Evolutionary conservation across 2,329 filamentous ascomycete genomes (phyloP), one percentile per base, ranked within the genome.

Genomic region (Achaetomium macrosporum): DNA sequence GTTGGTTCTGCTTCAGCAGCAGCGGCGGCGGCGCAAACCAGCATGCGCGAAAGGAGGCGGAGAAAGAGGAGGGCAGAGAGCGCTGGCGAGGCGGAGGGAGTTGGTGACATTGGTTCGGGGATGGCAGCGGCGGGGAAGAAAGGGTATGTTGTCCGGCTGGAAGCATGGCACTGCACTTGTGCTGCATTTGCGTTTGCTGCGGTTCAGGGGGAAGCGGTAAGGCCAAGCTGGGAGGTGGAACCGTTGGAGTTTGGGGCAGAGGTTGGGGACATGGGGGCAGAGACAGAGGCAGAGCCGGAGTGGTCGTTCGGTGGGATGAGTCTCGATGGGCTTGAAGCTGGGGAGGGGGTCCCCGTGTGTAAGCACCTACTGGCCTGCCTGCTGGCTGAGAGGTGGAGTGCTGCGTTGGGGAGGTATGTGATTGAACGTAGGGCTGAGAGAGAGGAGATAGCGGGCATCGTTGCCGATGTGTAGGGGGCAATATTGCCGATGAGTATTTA

Each of bases 291-390:
- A 1, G 48, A 55, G 19, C 37, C n/a, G 43, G 51, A 48, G 58
- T 70, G 71, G 66, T 54, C 63, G 29, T 81, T 82, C 60, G 81
- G 82, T 0, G 81, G 81, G 0, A 47, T 77, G 48, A 74, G 72
- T 51, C 45, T 69, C 2, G 71, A 74, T 51, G 65, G 68, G 1
- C 40, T 54, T 6, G 60, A 57, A 2, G 64, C 17, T 30, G 62
- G 61, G 3, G 59, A 55, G 35, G 64, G 69, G 36, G 71, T 78
- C 53, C 79, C 82, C 61, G 88, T 70, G 51, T 99, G 92, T 68
- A 96, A 96, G 71, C 92, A 99, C 69, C 69, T 97, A 5, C 77
- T 97, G 15, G 92, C 92, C 1, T 95, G 88, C 67, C 70, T 92
- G 39, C 68, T 97, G 51, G 84, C 77, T 6, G 84, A 89, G 66